Evolutionary conservation across 805 yeast genomes (phyloP).

Genomic region (Wickerhamiella lipophila): DNA sequence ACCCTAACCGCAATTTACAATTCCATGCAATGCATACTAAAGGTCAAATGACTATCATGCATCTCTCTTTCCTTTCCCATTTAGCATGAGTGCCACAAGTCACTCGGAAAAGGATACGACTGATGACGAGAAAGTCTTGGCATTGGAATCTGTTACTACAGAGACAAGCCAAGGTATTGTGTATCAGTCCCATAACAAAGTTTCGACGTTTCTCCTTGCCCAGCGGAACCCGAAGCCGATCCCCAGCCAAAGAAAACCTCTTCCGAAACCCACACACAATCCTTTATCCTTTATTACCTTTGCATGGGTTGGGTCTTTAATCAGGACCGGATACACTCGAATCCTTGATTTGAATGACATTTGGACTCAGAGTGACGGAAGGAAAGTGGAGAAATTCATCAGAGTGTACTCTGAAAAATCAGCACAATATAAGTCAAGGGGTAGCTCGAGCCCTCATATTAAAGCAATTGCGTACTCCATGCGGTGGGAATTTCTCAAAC

Average conservation of each 20-base stretch:
- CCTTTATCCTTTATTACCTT: slow-evolving; percentile 34
- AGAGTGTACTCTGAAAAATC: slow-evolving; percentile 16
- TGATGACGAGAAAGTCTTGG: not conserved
- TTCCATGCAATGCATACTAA: not conserved
- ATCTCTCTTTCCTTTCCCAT: not conserved
- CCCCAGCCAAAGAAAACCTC: slow-evolving; percentile 16
- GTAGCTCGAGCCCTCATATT: slow-evolving; percentile 14
- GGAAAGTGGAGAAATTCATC: slow-evolving; percentile 16
- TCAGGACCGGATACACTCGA: slow-evolving; percentile 26
- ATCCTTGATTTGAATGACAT: slow-evolving; percentile 21
- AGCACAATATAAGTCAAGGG: slow-evolving; percentile 8
- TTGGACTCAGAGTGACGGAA: slow-evolving; percentile 15
- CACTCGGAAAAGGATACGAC: not conserved
- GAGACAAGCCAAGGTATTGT: not conserved
- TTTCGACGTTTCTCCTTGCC: slow-evolving; percentile 14
- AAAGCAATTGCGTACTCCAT: slow-evolving; percentile 20
- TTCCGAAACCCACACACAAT: slow-evolving; percentile 26
- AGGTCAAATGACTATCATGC: not conserved
- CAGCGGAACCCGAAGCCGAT: slow-evolving; percentile 18
- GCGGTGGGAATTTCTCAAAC: slow-evolving; percentile 13
- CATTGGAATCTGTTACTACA: not conserved
- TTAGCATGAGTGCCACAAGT: not conserved
- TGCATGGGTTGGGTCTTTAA: slow-evolving; percentile 43
- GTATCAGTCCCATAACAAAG: slow-evolving; percentile 15
- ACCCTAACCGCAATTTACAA: not conserved